Evolutionary conservation across 106 monocot species (phyloP).

Genomic region (Vanilla planifolia): DNA sequence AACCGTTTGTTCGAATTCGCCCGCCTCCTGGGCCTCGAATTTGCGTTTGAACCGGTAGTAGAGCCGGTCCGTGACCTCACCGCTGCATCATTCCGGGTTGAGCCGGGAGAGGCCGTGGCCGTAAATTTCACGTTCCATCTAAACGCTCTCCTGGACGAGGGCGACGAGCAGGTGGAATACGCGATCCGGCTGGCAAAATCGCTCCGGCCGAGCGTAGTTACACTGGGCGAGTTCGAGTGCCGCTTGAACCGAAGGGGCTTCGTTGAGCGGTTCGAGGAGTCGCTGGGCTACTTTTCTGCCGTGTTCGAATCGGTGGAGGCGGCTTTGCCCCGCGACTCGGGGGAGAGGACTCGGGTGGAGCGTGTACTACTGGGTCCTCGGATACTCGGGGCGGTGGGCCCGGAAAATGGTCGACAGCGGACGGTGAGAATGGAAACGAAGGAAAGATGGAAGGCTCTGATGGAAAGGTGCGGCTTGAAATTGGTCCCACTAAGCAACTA

Average conservation of each 20-base stretch:
- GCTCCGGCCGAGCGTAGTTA: conserved; percentile 63
- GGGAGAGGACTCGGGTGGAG: conserved; percentile 56
- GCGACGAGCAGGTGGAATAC: conserved; percentile 20
- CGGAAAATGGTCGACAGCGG: conserved; percentile 22
- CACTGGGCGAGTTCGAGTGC: conserved; percentile 77
- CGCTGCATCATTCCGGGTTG: conserved; percentile 32
- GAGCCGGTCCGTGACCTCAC: conserved; percentile 47
- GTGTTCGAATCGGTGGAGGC: conserved; percentile 82
- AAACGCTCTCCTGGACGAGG: conserved; percentile 45
- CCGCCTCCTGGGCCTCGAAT: conserved; percentile 51
- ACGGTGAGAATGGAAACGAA: conserved; percentile 59
- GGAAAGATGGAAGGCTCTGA: conserved; percentile 53
- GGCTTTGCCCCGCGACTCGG: conserved; percentile 53
- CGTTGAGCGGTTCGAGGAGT: conserved; percentile 48
- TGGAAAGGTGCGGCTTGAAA: conserved; percentile 63
- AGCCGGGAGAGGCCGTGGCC: conserved; percentile 57
- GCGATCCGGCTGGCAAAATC: conserved; percentile 55
- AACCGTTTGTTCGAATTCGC: conserved; percentile 73
- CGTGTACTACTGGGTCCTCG: conserved; percentile 53
- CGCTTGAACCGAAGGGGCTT: conserved; percentile 44
- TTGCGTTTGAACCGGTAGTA: conserved; percentile 76
- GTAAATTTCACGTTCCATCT: conserved; percentile 97
- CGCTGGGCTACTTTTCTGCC: conserved; percentile 53
- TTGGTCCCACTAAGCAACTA: conserved; percentile 59
- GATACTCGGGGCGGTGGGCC: conserved; percentile 40